Percentiles rank a stretch among this genome's conserved stretches.
phyloP scores from a whole-genome alignment of 1,284 basidiomycete species.

The Sporisorium exsertum region DNA sequence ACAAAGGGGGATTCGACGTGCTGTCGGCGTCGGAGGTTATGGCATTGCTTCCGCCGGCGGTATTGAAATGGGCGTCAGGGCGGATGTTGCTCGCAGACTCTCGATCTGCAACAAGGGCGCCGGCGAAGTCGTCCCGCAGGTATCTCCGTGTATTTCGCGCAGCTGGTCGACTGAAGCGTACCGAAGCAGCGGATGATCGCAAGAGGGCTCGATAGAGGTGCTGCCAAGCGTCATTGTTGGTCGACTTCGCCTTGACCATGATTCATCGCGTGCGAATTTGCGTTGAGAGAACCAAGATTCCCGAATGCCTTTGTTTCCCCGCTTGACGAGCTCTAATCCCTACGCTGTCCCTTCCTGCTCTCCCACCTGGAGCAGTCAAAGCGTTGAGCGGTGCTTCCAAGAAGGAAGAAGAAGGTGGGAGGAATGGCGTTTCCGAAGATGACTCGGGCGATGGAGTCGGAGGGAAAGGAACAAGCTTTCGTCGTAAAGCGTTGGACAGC shows the following conservation, averaged over 20 bases:
- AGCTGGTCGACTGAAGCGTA: conserved; percentile 49
- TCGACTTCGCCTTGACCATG: conserved; percentile 5
- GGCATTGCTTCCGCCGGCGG: not conserved
- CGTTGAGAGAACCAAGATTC: not conserved
- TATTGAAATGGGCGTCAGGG: no score
- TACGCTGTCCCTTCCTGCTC: not conserved
- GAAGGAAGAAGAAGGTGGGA: not conserved
- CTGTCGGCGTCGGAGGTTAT: no score
- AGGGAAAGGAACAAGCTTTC: not conserved
- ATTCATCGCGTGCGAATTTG: not conserved
- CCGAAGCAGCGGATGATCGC: conserved; percentile 29
- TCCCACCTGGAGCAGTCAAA: not conserved
- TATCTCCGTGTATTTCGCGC: conserved; percentile 50
- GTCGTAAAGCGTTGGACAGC: not conserved
- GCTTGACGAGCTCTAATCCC: no score
- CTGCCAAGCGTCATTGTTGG: conserved; percentile 10
- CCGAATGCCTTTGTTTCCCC: not conserved
- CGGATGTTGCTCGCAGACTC: not conserved
- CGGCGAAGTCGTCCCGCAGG: conserved; percentile 38
- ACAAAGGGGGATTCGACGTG: not conserved
- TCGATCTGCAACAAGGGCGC: conserved; percentile 1
- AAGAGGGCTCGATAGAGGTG: conserved; percentile 34
- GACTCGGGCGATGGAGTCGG: not conserved
- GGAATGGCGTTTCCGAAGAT: not conserved
- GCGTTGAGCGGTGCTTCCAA: not conserved